These are phyloP conservation scores for Yamadazyma endophytica DNA, from an alignment of 805 yeast species.

Conservation along the genomic window DNA sequence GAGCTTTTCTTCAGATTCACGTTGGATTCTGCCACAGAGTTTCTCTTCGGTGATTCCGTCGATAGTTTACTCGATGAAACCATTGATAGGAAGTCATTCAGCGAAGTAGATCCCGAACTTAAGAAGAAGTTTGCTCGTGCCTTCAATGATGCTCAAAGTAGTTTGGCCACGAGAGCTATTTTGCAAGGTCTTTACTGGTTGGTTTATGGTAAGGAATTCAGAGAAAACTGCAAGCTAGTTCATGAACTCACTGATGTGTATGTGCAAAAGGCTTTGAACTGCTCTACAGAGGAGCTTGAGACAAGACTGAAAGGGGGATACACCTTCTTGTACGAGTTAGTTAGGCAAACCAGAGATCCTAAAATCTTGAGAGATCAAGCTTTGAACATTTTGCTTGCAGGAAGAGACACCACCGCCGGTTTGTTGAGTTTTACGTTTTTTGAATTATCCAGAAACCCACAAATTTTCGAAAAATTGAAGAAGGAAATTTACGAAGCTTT, in stretches of 20 bases:
- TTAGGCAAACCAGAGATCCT: slow-evolving; percentile 33
- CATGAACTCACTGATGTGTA: slow-evolving; percentile 25
- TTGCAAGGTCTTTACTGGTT: slow-evolving; percentile 23
- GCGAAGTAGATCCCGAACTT: slow-evolving; percentile 22
- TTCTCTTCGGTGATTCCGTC: slow-evolving; percentile 38
- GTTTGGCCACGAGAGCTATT: slow-evolving; percentile 24
- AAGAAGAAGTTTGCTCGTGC: slow-evolving; percentile 30
- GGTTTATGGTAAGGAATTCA: slow-evolving; percentile 18
- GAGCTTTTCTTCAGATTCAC: slow-evolving; percentile 36
- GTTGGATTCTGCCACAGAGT: slow-evolving; percentile 38
- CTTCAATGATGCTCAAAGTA: slow-evolving; percentile 29
- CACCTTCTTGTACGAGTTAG: slow-evolving; percentile 35
- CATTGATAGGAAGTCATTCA: slow-evolving; percentile 9
- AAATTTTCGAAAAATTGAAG: slow-evolving; percentile 26
- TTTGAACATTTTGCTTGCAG: slow-evolving; percentile 38
- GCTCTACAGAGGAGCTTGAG: slow-evolving; percentile 22
- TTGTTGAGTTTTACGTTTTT: slow-evolving; percentile 30
- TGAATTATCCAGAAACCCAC: slow-evolving; percentile 32
- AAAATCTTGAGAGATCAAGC: slow-evolving; percentile 33
- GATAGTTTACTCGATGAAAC: slow-evolving; percentile 26
- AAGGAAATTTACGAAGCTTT: slow-evolving; percentile 25
- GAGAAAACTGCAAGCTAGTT: slow-evolving; percentile 19
- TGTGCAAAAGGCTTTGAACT: slow-evolving; percentile 25
- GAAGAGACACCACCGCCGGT: slow-evolving; percentile 42
- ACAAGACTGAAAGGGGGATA: slow-evolving; percentile 24